Evolutionary conservation across 1,284 basidiomycete genomes (phyloP).

Genomic region (Phlebopus sp.): DNA sequence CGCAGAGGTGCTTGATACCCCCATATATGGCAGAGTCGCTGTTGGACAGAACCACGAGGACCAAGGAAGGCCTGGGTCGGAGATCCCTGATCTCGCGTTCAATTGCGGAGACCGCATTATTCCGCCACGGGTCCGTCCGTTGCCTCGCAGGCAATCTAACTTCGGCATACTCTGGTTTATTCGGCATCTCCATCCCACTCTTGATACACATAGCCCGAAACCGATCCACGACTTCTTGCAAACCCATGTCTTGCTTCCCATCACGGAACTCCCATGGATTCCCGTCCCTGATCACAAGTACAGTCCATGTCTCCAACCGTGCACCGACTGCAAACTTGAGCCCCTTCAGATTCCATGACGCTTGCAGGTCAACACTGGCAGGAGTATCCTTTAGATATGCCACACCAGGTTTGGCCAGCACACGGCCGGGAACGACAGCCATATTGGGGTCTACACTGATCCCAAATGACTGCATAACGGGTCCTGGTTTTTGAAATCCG

Average conservation of each 20-base stretch:
- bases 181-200: slow-evolving; percentile 55
- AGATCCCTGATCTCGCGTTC: slow-evolving; percentile 17
- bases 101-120: slow-evolving; percentile 20
- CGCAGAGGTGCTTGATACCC: slow-evolving; percentile 68
- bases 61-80: slow-evolving; percentile 25
- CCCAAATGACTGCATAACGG: slow-evolving; percentile 53
- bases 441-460: slow-evolving; percentile 60
- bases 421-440: slow-evolving; percentile 70
- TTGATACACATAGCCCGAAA: slow-evolving; percentile 57
- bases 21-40: slow-evolving; percentile 68
- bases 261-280: slow-evolving; percentile 37
- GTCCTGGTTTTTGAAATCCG: slow-evolving; percentile 50
- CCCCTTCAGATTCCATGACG: slow-evolving; percentile 63
- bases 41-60: slow-evolving; percentile 61
- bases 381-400: slow-evolving; percentile 46
- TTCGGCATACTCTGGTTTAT: slow-evolving; percentile 2
- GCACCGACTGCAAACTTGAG: slow-evolving; percentile 61
- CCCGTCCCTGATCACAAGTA: slow-evolving; percentile 60
- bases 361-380: slow-evolving; percentile 52
- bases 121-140: slow-evolving; percentile 8
- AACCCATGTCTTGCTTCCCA: slow-evolving; percentile 44
- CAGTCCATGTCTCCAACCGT: slow-evolving; percentile 54
- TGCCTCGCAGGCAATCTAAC: slow-evolving; percentile 8
- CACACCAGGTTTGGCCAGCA: slow-evolving; percentile 58
- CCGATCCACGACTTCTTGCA: slow-evolving; percentile 41